Evolutionary conservation across 2,329 filamentous ascomycete species (phyloP), one percentile per base, ranked within the genome.

Genomic region (Ophiostoma quercus): DNA sequence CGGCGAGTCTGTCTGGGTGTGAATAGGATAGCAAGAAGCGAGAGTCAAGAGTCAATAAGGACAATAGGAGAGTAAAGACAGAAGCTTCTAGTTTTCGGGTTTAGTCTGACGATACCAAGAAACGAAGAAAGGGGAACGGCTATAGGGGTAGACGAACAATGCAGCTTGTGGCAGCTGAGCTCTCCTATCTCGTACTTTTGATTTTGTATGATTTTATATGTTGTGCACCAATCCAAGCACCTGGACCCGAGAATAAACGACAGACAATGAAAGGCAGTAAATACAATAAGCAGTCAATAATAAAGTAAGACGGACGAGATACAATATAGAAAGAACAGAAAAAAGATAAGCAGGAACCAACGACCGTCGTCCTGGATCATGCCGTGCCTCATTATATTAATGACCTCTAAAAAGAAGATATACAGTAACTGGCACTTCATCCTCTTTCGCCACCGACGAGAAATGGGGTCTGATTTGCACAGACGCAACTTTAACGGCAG

Each of bases 391-490:
- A 14, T 41, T 41, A 14, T 41, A 47, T 6, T n/a, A 47, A 43
- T 19, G 41, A 43, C 5, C 41, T 43, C 3, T 34, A 34, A 3
- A 47, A 19, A 16, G 19, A n/a, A 19, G 43, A 16, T 4, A n/a
- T n/a, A 2, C 43, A 8, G 8, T 34, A 16, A n/a, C 43, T n/a
- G 43, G 43, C 16, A 47, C 19, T 8, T 9, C 51, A 11, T 25
- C 62, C 62, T 16, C 3, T 22, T 65, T 65, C 62, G 62, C 62
- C 62, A 65, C 62, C 62, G 62, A 65, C 32, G 19, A 6, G 19
- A 25, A 8, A 39, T 41, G 25, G n/a, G 19, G 62, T 39, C 25
- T 34, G 16, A 63, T 37, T 37, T 22, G 62, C 62, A 39, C 34
- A 14, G 32, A 32, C 57, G 2, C 57, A 62, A 62, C 57, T 62